Evolutionary conservation across 345 rosid genomes (phyloP), one percentile per base, ranked within the genome.

Genomic region (Mallotus nudiflorus): DNA sequence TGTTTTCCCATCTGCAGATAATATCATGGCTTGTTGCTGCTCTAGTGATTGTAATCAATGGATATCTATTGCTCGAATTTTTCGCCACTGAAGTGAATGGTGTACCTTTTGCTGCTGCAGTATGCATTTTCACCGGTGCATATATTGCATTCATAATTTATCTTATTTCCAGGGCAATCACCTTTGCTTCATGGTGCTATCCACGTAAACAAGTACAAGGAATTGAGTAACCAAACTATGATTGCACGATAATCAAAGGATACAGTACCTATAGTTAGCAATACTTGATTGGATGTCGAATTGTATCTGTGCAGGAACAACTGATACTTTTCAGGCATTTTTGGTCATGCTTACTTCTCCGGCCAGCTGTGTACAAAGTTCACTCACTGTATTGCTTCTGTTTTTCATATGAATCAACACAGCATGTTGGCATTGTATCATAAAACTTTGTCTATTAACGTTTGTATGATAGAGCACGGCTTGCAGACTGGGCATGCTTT

Each of bases 1-100:
- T 33, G 3, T 48, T 63, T 28, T 29, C 49, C n/a, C 58, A 57
- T 57, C 9, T 54, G 76, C 84, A 94, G 99, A 75, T 77, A 11
- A 62, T 82, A 33, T 74, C 99, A 1, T 94, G 99, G 97, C 78
- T 92, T 0, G 96, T 94, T 70, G 93, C 96, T 54, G 86, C 44
- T 5, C 71, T 94, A 28, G 97, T 94, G 87, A 94, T 94, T 1
- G 71, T 87, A 73, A 94, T 94, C 72, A 94, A 94, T 18, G 93
- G 92, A 3, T 94, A 94, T 74, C 97, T 94, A 24, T 57, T 94
- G 77, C 27, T 86, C 19, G 97, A 94, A 65, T 90, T 92, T 77
- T 90, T 90, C 84, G 71, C 84, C 65, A 62, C 64, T 0, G 97
- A 90, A 80, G 97, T 84, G 65, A 73, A 61, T 39, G 88, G 96